Evolutionary conservation across 768 basidiomycete species (phyloP), one percentile per base, ranked within the genome.

Genomic region (Trametes coccinea): DNA sequence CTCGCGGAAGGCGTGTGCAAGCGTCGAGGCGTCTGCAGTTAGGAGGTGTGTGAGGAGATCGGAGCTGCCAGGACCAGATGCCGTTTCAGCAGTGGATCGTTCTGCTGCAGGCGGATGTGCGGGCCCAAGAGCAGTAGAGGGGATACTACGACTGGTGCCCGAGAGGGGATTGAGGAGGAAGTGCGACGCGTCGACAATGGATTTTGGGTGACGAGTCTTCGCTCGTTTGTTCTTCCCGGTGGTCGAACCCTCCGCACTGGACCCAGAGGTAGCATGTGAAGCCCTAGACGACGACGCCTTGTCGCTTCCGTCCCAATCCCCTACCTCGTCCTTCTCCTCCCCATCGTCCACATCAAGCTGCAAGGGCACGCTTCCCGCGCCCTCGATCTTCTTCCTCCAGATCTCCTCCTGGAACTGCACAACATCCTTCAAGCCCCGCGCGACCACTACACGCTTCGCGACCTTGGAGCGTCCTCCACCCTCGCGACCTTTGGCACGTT

Each of bases 341-440:
- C 52, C 72, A 4, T 43, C 41, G 52, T 74, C 77, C 30, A 66
- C 30, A 1, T 81, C 78, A 47, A 85, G 70, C 43, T 75, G 61
- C 27, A 83, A 68, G 10, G 67, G 66, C 33, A 78, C 76, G 55
- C 71, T 76, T 27, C 72, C 72, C n/a, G 70, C 68, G 27, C 61
- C 66, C 59, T 76, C 72, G 14, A 79, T 62, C 58, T 73, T 77
- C 60, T 77, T 77, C 63, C 70, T 72, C 80, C 84, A 84, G 47
- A 87, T 78, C 61, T 86, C 83, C 59, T 88, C 81, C 63, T 86
- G 84, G 66, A 88, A 89, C 60, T 81, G 80, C 22, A 93, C 73
- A 34, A 87, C 84, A 65, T 92, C 90, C 61, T 84, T 84, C 55
- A 90, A 74, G 3, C 87, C 86, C 53, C 82, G 82, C 34, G 88